These are phyloP conservation scores for Chenopodium album DNA, from an alignment of 148 eudicot species.

Conservation along the genomic window DNA sequence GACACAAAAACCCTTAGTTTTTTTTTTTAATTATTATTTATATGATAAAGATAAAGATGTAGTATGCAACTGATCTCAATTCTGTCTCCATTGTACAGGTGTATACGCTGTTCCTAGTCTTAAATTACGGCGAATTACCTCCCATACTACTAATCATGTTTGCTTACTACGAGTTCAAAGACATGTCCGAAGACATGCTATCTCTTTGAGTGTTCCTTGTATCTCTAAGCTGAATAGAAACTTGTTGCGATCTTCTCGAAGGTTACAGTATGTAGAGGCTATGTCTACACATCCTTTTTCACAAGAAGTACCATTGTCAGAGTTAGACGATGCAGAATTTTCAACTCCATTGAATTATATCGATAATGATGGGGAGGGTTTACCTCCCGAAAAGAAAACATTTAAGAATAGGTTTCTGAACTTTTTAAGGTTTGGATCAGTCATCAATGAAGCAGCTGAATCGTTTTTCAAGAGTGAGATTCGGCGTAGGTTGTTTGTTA, in stretches of 20 bases:
- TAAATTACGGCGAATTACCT: conserved; percentile 21
- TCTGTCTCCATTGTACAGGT: conserved; percentile 14
- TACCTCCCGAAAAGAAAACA: conserved; percentile 34
- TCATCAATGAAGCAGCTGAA: conserved; percentile 71
- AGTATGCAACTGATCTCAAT: background rate
- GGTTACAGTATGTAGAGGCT: conserved; percentile 30
- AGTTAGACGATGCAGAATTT: conserved; percentile 30
- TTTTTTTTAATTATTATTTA: no score
- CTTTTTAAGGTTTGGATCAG: conserved; percentile 64
- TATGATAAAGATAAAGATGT: background rate
- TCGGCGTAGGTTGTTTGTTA: conserved; percentile 85
- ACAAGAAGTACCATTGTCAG: conserved; percentile 37
- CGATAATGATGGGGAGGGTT: conserved; percentile 19
- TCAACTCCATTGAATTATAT: conserved; percentile 23
- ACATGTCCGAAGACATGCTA: conserved; percentile 30
- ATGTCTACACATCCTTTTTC: conserved; percentile 41
- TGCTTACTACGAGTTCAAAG: conserved; percentile 32
- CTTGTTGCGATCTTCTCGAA: conserved; percentile 22
- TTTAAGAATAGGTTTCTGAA: conserved; percentile 70
- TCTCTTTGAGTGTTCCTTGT: conserved; percentile 29
- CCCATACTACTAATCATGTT: conserved; percentile 22
- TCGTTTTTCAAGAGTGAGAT: conserved; percentile 98
- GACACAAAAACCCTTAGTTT: no score
- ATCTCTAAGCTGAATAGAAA: conserved; percentile 29
- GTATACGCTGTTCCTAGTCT: conserved; percentile 10